Conservation (phyloP, 2,329 filamentous ascomycete genomes). For the Xylariaceae sp. region DNA sequence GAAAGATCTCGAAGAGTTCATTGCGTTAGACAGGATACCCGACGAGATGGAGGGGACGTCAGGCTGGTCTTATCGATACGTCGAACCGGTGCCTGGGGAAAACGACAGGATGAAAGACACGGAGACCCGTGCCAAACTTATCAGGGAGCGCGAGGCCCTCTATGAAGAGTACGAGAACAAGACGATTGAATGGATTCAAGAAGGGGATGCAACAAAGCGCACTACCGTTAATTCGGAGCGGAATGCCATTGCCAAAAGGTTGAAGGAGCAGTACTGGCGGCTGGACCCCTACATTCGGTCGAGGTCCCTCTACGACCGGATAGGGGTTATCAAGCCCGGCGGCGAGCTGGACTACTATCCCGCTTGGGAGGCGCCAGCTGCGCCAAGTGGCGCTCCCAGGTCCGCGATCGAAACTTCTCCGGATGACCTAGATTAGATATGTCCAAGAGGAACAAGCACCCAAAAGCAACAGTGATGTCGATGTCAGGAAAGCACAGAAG, state of each 20-base stretch:
- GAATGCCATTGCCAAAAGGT: constrained; percentile 52
- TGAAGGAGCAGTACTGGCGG: constrained; percentile 78
- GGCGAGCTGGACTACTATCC: constrained; percentile 70
- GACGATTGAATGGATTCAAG: constrained; percentile 69
- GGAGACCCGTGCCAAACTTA: constrained; percentile 56
- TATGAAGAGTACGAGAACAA: constrained; percentile 67
- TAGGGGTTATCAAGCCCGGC: constrained; percentile 61
- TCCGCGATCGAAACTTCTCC: constrained; percentile 34
- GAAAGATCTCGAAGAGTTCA: constrained; percentile 72
- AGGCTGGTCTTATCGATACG: constrained; percentile 76
- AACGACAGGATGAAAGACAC: constrained; percentile 68
- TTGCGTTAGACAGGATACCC: constrained; percentile 64
- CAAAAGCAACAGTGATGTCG: no score
- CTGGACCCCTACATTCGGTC: constrained; percentile 84
- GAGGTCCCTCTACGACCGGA: constrained; percentile 77
- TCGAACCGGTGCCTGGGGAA: constrained; percentile 70
- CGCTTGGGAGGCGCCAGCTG: constrained; percentile 17
- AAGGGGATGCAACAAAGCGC: constrained; percentile 41
- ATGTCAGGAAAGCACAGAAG: no score
- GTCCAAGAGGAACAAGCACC: not conserved
- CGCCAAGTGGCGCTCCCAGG: constrained; percentile 17
- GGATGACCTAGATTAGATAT: constrained; percentile 42
- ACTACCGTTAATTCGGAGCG: constrained; percentile 52
- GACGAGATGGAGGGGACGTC: constrained; percentile 84
- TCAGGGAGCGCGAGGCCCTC: constrained; percentile 58